phyloP scores from a whole-genome alignment of 768 basidiomycete genomes.

The Porphyrellus cyaneotinctus region DNA sequence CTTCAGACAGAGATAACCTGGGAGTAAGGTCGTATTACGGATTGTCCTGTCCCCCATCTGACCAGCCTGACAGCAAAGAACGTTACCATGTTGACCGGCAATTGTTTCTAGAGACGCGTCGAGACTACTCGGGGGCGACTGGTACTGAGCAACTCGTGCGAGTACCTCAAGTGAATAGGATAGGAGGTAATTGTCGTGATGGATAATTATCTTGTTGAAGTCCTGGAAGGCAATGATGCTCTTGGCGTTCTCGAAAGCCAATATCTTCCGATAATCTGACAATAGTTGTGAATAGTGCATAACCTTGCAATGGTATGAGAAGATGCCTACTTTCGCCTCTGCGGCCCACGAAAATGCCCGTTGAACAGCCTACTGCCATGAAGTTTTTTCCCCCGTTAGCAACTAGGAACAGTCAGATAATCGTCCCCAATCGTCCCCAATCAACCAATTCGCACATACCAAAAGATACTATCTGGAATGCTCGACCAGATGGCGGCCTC shows the following conservation, averaged over 20 bases:
- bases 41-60: conserved; percentile 51
- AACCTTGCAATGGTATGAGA: neutral
- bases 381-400: conserved; percentile 47
- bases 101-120: conserved; percentile 61
- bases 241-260: conserved; percentile 47
- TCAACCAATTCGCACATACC: conserved; percentile 37
- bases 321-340: conserved; percentile 48
- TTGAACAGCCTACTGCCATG: conserved; percentile 59
- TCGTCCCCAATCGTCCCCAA: neutral
- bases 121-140: conserved; percentile 43
- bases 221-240: conserved; percentile 55
- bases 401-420: conserved; percentile 31
- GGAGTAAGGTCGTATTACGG: conserved; percentile 37
- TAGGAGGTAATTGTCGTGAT: conserved; percentile 51
- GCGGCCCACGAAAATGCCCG: conserved; percentile 66
- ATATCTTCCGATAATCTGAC: conserved; percentile 55
- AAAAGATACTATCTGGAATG: conserved; percentile 59
- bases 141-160: conserved; percentile 51
- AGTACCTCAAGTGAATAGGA: conserved; percentile 73
- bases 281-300: neutral
- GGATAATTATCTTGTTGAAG: conserved; percentile 67
- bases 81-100: conserved; percentile 47
- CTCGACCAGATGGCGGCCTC: conserved; percentile 49
- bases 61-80: conserved; percentile 61
- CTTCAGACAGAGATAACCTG: conserved; percentile 3